Evolutionary conservation across 108 stramenopile genomes (phyloP).

Genomic region (Stephanodiscus triporus): DNA sequence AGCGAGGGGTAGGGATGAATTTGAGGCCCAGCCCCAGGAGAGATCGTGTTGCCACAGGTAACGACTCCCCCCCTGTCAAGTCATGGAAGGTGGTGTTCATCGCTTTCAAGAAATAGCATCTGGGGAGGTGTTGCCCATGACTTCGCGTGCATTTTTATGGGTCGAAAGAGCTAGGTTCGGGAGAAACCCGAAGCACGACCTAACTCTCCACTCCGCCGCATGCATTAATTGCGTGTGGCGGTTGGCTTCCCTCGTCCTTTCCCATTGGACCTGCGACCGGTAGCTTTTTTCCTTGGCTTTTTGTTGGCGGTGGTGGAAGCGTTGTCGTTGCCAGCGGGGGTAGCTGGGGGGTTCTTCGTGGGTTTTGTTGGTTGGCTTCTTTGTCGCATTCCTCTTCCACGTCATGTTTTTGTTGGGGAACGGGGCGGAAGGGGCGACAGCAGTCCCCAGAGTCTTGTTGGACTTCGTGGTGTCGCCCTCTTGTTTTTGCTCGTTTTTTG

Average conservation of each 20-base stretch:
- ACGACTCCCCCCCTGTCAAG: too few relatives aligned
- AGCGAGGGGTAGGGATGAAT: too few relatives aligned
- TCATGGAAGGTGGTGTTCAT: too few relatives aligned
- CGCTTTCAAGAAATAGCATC: constrained; percentile 25
- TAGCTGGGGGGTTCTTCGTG: not conserved
- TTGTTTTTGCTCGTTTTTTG: not conserved
- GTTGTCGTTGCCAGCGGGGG: not conserved
- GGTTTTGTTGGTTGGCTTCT: not conserved
- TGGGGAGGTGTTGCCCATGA: not conserved
- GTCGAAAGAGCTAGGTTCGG: constrained; percentile 13
- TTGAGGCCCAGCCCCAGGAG: too few relatives aligned
- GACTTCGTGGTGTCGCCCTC: too few relatives aligned
- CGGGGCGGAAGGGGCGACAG: not conserved
- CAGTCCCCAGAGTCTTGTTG: constrained; percentile 2
- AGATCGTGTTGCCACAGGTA: too few relatives aligned
- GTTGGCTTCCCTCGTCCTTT: constrained; percentile 2
- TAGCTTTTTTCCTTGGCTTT: not conserved
- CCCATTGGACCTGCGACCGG: constrained; percentile 6
- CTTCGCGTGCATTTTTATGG: constrained; percentile 10
- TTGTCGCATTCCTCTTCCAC: too few relatives aligned
- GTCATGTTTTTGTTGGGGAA: not conserved
- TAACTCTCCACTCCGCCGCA: not conserved
- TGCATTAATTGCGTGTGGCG: not conserved
- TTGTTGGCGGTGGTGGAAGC: not conserved
- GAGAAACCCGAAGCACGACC: constrained; percentile 7